Base-by-base conservation (phyloP, 257 asterid genomes). In the Solanum bulbocastanum region DNA sequence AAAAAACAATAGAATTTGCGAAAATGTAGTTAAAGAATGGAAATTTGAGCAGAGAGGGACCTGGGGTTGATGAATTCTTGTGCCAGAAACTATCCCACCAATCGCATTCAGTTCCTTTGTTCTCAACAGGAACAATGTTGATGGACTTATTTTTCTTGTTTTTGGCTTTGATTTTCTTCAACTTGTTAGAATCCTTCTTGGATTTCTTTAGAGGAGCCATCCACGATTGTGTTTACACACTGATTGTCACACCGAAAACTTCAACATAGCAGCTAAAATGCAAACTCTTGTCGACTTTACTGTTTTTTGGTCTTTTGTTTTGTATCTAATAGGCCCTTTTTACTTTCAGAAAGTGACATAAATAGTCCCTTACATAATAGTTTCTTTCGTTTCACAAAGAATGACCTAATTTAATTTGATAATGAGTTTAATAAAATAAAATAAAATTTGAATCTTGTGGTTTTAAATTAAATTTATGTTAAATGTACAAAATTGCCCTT, bases 1-100 rank as follows among this genome's bases (percentile, higher is more conserved):
- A 36, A 84, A 35, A 52, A 79, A 49, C 87, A 52, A 87, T 52
- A 65, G 1, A 42, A 62, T 18, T 49, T 49, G 76, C 79, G 83
- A 74, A 58, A 87, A 65, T 65, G 23, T 37, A 2, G 46, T 39
- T 73, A 36, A 22, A 35, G 52, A 6, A 22, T 75, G 14, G 11
- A 39, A 23, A 6, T 8, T 46, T 6, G 40, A 30, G 23, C 14
- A 73, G 5, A 81, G 85, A 15, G 35, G 27, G 39, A 95, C 98
- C 98, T 86, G 91, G 88, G 86, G 87, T 11, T 30, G 92, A 90
- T 88, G 96, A 93, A 83, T 95, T 94, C 92, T 92, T 96, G 87
- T 86, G 92, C 98, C 95, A 95, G 94, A 94, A 95, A 32, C 93
- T 85, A 68, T 93, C 96, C 99, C 99, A 96, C 98, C 98, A 96